Base-by-base conservation (phyloP, 2,329 filamentous ascomycete species). In the Fusarium transvaalense region DNA sequence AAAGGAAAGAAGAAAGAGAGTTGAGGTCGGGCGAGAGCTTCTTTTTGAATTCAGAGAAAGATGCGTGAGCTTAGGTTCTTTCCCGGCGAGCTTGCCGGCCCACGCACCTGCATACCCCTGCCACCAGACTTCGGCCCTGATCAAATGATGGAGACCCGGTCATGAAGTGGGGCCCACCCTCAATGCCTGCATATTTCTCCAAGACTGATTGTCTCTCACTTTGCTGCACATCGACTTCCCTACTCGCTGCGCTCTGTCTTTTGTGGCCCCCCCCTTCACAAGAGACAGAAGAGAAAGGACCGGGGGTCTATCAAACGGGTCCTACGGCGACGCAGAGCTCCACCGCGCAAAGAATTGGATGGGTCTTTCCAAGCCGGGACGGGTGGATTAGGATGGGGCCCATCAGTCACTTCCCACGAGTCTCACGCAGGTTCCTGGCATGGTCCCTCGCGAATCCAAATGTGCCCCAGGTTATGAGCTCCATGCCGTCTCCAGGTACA, bases 11-110 rank as follows among this genome's bases (percentile, higher is more conserved):
- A 75, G 76, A 25, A 17, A 75, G 72, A 71, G 64, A 71, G 61
- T 69, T 56, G 52, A 67, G 72, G 72, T 62, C 39, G 74, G 79
- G 78, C 68, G 77, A 77, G 76, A 76, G 76, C 72, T 75, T 76
- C 72, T 80, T 78, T 81, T 80, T 81, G 77, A 78, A 80, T 79
- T 75, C 59, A 41, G 56, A 66, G 56, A 52, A 37, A 69, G 59
- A 64, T 60, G 59, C 59, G 60, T 61, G 63, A 71, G 67, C 67
- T 70, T 68, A 35, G 64, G 66, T 68, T 55, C 65, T 70, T 64
- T 68, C 59, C 72, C 66, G 71, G 71, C 58, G 66, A 74, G 62
- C 61, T 74, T 74, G 69, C 72, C 71, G 72, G 70, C 69, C 60
- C 61, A 66, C 60, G 42, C 55, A 51, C 41, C 32, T 37, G 27